These are phyloP conservation scores for Urochloa ruziziensis DNA, from an alignment of 176 grass and related monocot species.

Conservation along the genomic window DNA sequence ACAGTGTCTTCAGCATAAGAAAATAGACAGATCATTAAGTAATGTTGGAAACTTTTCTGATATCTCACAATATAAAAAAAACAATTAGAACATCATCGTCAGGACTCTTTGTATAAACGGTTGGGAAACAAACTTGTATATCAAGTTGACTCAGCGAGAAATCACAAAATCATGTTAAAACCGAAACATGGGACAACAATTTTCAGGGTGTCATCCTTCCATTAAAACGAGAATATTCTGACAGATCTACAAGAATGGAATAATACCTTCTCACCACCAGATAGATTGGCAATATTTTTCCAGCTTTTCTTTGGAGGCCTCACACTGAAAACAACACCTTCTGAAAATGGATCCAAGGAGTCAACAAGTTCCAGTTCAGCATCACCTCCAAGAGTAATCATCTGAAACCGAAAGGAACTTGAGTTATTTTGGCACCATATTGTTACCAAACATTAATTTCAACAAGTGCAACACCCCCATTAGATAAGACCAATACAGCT, in stretches of 20 bases:
- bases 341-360: constrained; percentile 96
- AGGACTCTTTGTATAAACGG: neutral
- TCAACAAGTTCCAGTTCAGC: constrained; percentile 98
- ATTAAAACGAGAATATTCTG: constrained; percentile 8
- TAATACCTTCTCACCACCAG: constrained; percentile 93
- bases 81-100: neutral
- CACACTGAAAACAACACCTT: constrained; percentile 99
- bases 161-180: constrained; percentile 1
- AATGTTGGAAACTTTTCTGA: neutral
- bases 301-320: constrained; percentile 97
- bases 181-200: neutral
- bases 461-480: neutral
- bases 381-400: constrained; percentile 99
- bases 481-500: neutral
- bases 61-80: neutral
- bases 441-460: neutral
- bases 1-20: neutral
- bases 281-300: constrained; percentile 98
- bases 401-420: constrained; percentile 46
- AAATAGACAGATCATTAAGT: neutral
- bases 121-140: neutral
- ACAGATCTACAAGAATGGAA: neutral
- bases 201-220: neutral
- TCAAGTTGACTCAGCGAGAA: neutral
- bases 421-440: constrained; percentile 2